Evolutionary conservation across 2,329 filamentous ascomycete genomes (phyloP).

Genomic region (Zymoseptoria ardabiliae): DNA sequence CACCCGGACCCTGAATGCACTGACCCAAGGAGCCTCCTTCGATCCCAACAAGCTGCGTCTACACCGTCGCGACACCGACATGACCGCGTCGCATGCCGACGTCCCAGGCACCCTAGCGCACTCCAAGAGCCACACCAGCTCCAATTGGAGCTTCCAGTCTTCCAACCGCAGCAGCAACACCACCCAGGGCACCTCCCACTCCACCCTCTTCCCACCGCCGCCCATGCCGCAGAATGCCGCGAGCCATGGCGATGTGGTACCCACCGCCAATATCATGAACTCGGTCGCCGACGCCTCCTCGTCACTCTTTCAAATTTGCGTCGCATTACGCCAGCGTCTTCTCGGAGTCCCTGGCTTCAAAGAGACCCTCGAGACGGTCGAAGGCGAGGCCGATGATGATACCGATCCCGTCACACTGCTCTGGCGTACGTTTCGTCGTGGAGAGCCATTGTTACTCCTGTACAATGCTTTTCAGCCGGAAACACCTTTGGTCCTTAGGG

Average conservation of each 20-base stretch:
- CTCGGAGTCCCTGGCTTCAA: constrained; percentile 79
- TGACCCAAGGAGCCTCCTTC: constrained; percentile 20
- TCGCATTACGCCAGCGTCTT: constrained; percentile 73
- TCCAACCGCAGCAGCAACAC: constrained; percentile 42
- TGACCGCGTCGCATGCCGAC: constrained; percentile 12
- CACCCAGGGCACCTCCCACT: constrained; percentile 39
- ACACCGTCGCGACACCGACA: constrained; percentile 14
- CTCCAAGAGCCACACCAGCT: constrained; percentile 39
- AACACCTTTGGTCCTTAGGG: constrained; percentile 47
- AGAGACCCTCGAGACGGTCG: constrained; percentile 62
- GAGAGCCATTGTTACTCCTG: constrained; percentile 76
- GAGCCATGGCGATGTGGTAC: constrained; percentile 52
- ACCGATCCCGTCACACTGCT: constrained; percentile 81
- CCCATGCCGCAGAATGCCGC: constrained; percentile 29
- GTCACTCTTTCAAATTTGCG: constrained; percentile 92
- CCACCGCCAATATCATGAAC: constrained; percentile 93
- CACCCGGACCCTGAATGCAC: constrained; percentile 24
- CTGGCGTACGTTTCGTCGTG: constrained; percentile 79
- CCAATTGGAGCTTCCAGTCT: constrained; percentile 41
- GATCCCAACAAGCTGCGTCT: constrained; percentile 2
- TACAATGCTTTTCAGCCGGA: constrained; percentile 78
- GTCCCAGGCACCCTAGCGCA: constrained; percentile 32
- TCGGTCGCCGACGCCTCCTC: constrained; percentile 85
- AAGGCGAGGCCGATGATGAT: constrained; percentile 58
- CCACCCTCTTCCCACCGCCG: constrained; percentile 37